Conservation (phyloP, 306 rosid species). For the Oemleria cerasiformis region DNA sequence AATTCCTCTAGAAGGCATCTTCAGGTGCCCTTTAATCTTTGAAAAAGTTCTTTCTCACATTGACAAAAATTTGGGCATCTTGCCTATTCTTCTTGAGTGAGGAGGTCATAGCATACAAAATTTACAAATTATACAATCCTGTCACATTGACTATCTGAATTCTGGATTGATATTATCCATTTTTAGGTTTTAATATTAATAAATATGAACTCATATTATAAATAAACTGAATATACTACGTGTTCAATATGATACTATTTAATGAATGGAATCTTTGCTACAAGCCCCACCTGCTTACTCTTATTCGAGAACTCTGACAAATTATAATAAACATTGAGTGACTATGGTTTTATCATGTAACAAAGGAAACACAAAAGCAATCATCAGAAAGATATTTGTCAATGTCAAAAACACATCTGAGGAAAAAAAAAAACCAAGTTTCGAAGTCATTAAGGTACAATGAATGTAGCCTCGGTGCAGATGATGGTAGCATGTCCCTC, state of each 20-base stretch:
- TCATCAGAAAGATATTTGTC: not conserved
- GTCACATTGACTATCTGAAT: too few species aligned
- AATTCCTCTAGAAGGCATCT: not conserved
- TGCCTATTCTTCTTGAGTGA: not conserved
- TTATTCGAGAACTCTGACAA: not conserved
- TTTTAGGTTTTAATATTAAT: too few species aligned
- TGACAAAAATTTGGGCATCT: not conserved
- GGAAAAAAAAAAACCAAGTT: not conserved
- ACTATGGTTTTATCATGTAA: not conserved
- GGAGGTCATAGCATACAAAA: not conserved
- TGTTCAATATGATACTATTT: too few species aligned
- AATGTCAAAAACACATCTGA: not conserved
- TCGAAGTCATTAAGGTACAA: not conserved
- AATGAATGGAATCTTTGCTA: too few species aligned
- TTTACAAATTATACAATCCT: too few species aligned
- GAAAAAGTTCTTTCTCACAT: too few species aligned
- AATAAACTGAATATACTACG: too few species aligned
- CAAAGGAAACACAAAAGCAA: not conserved
- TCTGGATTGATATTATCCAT: too few species aligned
- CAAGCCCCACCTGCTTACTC: not conserved
- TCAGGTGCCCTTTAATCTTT: too few species aligned
- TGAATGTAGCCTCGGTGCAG: not conserved
- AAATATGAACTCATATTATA: too few species aligned
- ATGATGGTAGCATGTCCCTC: not conserved
- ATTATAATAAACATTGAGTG: not conserved